phyloP scores from a whole-genome alignment of 2,329 filamentous ascomycete species.

The Paracorniculantispora psalliotae region DNA sequence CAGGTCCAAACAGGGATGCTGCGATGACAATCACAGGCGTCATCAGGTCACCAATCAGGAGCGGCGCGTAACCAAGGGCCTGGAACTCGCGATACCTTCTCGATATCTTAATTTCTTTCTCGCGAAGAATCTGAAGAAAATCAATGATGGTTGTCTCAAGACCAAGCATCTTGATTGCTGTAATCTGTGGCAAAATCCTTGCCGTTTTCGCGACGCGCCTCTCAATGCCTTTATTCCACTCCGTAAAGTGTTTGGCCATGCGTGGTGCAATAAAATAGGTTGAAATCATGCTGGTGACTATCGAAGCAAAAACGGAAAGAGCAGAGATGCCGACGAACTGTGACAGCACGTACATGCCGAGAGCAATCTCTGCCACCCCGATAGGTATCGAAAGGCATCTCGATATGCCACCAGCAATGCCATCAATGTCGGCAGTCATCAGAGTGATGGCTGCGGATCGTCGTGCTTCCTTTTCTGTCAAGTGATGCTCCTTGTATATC shows the following conservation, averaged over 20 bases:
- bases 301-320: not conserved
- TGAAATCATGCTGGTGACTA: not conserved
- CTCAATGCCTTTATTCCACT: conserved; percentile 2
- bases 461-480: conserved; percentile 25
- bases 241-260: not conserved
- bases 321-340: not conserved
- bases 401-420: not conserved
- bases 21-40: not conserved
- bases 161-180: conserved; percentile 1
- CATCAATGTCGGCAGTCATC: conserved; percentile 6
- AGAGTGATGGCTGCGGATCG: conserved; percentile 18
- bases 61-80: not conserved
- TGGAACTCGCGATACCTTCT: not conserved
- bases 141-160: not conserved
- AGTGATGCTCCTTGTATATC: conserved; percentile 38
- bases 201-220: not conserved
- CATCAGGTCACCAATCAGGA: not conserved
- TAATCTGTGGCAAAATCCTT: not conserved
- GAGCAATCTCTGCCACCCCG: not conserved
- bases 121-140: not conserved
- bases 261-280: not conserved
- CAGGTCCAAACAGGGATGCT: not conserved
- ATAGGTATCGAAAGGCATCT: not conserved
- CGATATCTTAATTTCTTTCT: not conserved
- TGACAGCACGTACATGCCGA: conserved; percentile 3